phyloP scores from a whole-genome alignment of 2,329 filamentous ascomycete genomes.

The Pseudogymnoascus destructans region DNA sequence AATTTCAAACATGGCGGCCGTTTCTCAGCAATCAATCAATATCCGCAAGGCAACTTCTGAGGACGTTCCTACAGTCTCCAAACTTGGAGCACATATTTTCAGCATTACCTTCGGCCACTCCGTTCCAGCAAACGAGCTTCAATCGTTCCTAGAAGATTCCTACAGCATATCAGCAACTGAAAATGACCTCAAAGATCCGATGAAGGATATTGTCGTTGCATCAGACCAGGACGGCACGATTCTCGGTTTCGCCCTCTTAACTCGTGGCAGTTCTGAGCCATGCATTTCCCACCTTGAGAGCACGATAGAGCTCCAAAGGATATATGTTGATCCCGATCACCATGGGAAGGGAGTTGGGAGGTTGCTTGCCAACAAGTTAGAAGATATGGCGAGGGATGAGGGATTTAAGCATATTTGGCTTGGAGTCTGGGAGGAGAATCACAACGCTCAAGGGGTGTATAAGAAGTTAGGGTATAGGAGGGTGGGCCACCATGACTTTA shows the following conservation, averaged over 20 bases:
- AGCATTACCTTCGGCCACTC: slow-evolving; percentile 31
- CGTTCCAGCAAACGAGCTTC: slow-evolving; percentile 28
- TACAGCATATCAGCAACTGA: slow-evolving; percentile 25
- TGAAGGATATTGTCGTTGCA: slow-evolving; percentile 23
- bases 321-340: slow-evolving; percentile 29
- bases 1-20: neutral
- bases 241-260: slow-evolving; percentile 32
- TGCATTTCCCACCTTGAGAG: slow-evolving; percentile 25
- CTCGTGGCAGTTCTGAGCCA: slow-evolving; percentile 28
- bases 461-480: slow-evolving; percentile 29
- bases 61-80: slow-evolving; percentile 25
- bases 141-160: slow-evolving; percentile 28
- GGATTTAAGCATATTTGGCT: slow-evolving; percentile 33
- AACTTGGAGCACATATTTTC: slow-evolving; percentile 29
- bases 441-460: slow-evolving; percentile 29
- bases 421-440: slow-evolving; percentile 36
- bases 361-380: slow-evolving; percentile 23
- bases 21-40: slow-evolving; percentile 7
- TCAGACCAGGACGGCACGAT: slow-evolving; percentile 19
- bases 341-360: slow-evolving; percentile 31
- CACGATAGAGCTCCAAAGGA: slow-evolving; percentile 29
- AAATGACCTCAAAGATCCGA: slow-evolving; percentile 20
- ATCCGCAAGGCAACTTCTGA: slow-evolving; percentile 21
- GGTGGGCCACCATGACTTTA: slow-evolving; percentile 32
- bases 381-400: slow-evolving; percentile 27